Evolutionary conservation across 495 filamentous ascomycete genomes (phyloP).

Genomic region (Penicillium paradoxum): DNA sequence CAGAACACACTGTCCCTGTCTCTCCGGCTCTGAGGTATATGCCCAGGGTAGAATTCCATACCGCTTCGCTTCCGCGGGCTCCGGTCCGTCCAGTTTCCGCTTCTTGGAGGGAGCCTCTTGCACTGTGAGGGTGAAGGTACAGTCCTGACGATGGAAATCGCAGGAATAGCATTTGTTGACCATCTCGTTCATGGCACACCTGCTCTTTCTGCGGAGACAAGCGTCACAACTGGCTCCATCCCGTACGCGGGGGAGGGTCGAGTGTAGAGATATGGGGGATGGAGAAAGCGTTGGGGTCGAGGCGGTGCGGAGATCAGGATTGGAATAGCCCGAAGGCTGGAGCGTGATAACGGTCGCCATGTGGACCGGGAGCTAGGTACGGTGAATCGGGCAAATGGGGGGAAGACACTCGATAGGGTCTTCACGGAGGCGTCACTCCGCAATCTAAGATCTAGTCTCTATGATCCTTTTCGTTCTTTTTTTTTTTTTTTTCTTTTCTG

Average conservation of each 20-base stretch:
- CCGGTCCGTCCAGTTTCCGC: slow-evolving; percentile 52
- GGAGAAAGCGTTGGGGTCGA: slow-evolving; percentile 28
- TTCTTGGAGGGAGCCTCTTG: slow-evolving; percentile 65
- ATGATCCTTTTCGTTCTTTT: too few relatives aligned
- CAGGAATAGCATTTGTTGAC: slow-evolving; percentile 51
- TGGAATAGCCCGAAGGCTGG: slow-evolving; percentile 35
- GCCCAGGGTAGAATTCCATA: slow-evolving; percentile 16
- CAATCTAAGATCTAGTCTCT: not conserved
- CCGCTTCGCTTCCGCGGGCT: slow-evolving; percentile 42
- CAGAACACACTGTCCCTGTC: not conserved
- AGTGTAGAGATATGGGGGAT: slow-evolving; percentile 26
- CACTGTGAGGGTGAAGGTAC: slow-evolving; percentile 41
- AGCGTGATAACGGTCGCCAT: slow-evolving; percentile 45
- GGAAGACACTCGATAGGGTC: not conserved
- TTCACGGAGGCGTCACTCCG: not conserved
- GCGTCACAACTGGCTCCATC: slow-evolving; percentile 65
- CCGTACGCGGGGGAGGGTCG: slow-evolving; percentile 30
- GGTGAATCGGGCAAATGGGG: not conserved
- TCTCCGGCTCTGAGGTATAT: not conserved
- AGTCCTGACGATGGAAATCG: slow-evolving; percentile 50
- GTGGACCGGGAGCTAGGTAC: not conserved
- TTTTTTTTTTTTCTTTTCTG: not conserved
- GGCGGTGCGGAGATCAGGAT: slow-evolving; percentile 24
- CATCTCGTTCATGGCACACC: slow-evolving; percentile 77
- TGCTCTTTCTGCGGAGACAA: slow-evolving; percentile 77